These are phyloP conservation scores for Heteromeles arbutifolia DNA, from an alignment of 306 rosid genomes.

Conservation along the genomic window DNA sequence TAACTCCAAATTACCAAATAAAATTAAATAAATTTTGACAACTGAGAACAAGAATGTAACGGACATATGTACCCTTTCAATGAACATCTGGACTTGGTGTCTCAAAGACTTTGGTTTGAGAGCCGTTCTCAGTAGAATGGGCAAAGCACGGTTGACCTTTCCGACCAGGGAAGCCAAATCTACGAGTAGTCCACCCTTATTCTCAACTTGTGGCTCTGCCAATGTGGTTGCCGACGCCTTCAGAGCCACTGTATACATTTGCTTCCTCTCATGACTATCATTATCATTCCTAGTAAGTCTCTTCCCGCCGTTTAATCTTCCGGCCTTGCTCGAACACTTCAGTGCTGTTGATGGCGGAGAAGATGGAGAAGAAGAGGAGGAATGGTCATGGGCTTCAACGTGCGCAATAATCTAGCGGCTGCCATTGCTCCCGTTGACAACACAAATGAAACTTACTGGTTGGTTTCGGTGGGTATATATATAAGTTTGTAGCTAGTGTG, in stretches of 20 bases:
- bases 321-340: slow-evolving; percentile 1
- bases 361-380: slow-evolving; percentile 17
- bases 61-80: slow-evolving; percentile 32
- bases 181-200: not conserved
- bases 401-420: slow-evolving; percentile 23
- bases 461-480: slow-evolving; percentile 1
- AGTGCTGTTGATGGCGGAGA: not conserved
- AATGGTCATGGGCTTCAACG: slow-evolving; percentile 13
- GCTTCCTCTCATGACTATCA: slow-evolving; percentile 1
- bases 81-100: slow-evolving; percentile 31
- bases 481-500: not conserved
- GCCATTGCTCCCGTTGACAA: slow-evolving; percentile 20
- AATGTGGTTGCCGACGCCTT: slow-evolving; percentile 11
- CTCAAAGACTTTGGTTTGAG: slow-evolving; percentile 1
- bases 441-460: not conserved
- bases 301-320: not conserved
- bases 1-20: not conserved
- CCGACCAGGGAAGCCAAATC: slow-evolving; percentile 18
- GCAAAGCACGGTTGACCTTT: not conserved
- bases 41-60: not conserved
- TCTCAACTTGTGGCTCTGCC: not conserved
- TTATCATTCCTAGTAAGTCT: not conserved
- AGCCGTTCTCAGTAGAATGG: slow-evolving; percentile 13
- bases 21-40: not conserved
- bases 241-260: not conserved